Evolutionary conservation across 2,329 filamentous ascomycete species (phyloP), one percentile per base, ranked within the genome.

Genomic region (Pestalotiopsis sp.): DNA sequence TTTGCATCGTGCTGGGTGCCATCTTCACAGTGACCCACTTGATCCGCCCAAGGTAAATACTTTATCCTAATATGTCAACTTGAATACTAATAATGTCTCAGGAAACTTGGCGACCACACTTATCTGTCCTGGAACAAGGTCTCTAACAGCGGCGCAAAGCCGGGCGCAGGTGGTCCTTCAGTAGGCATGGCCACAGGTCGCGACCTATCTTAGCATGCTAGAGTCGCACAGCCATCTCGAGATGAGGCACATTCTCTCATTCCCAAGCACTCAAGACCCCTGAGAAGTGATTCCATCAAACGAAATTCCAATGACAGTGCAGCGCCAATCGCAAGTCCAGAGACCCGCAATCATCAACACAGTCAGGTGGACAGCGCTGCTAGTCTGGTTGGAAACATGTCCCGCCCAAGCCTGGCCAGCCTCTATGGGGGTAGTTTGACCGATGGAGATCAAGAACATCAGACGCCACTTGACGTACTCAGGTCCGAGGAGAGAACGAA

Each of bases 61-160:
- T 6, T 36, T 36, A 3, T 36, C 31, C 31, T 36, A 36, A 36
- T 36, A 36, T 36, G 31, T 36, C 31, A 36, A 36, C 31, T 6
- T 36, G 25, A 5, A 12, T 68, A 65, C 72, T n/a, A 72, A 64
- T 3, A 4, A 49, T 25, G 1, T 20, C 14, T 13, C 73, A 95
- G 96, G 77, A 99, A 98, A 92, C 88, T 99, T 57, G 96, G 96
- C 70, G 96, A 99, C 80, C 96, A 98, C 81, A 98, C 94, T 9
- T 98, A 99, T 80, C 87, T 99, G 63, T 96, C 93, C 27, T 99
- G 96, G 96, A 98, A 98, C 80, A 89, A 89, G 69, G 83, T 82
- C 31, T 99, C 96, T 96, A 98, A 98, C 80, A 89, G 89, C 69
- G 83, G 82, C 1, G 76, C 74, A 62, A 78, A 78, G 67, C 74